These are phyloP conservation scores for Mariannaea sp. DNA, from an alignment of 2,329 filamentous ascomycete species.

Conservation along the genomic window DNA sequence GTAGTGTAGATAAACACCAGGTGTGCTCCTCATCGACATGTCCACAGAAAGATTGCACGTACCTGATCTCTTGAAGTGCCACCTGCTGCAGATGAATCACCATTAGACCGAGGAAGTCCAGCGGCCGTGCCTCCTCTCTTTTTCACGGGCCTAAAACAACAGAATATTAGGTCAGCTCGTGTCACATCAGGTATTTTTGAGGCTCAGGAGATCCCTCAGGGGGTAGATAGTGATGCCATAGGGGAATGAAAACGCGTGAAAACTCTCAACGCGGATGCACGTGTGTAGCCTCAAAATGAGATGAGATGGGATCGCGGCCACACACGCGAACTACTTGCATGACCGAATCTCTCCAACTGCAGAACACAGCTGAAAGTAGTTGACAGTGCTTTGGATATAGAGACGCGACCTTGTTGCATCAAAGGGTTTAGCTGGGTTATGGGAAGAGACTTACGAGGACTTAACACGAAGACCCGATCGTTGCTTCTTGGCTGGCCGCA, in stretches of 20 bases:
- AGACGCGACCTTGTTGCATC: background rate
- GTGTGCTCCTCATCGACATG: too few species aligned
- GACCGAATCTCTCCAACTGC: background rate
- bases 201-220: background rate
- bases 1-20: background rate
- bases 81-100: constrained; percentile 66
- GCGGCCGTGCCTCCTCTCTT: constrained; percentile 72
- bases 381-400: background rate
- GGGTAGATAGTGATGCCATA: background rate
- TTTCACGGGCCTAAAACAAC: constrained; percentile 65
- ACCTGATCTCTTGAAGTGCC: constrained; percentile 60
- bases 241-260: constrained; percentile 1
- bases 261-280: background rate
- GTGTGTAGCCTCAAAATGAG: too few species aligned
- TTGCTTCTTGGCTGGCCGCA: constrained; percentile 62
- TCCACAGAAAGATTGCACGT: constrained; percentile 31
- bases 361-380: background rate
- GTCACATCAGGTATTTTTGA: background rate
- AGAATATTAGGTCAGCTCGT: constrained; percentile 35
- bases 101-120: constrained; percentile 68
- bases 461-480: constrained; percentile 69
- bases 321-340: background rate
- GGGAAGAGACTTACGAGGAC: constrained; percentile 63
- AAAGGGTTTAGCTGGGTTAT: constrained; percentile 1
- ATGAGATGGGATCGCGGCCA: too few species aligned